Base-by-base conservation (phyloP, 1,284 basidiomycete species). In the Cutaneotrichosporon sp. region DNA sequence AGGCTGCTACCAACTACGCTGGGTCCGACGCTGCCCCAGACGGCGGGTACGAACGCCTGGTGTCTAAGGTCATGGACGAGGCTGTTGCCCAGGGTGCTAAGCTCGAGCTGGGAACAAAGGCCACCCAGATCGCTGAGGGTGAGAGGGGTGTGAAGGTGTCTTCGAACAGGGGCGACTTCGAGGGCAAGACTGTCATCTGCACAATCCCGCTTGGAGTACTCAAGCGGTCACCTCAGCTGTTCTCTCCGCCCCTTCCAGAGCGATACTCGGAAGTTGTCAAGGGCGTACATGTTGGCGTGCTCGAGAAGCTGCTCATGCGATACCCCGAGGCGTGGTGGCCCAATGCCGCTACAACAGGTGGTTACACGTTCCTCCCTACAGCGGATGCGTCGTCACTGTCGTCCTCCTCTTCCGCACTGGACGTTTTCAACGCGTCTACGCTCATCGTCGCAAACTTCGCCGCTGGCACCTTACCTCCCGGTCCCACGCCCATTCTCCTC, bases 21-120 rank as follows among this genome's bases (percentile, higher is more conserved):
- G 79, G 79, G 0, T 78, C 78, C 3, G 79, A 80, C 59, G 76
- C 72, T 2, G 76, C 75, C 5, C 79, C 79, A 10, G 70, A 71
- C 39, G 78, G 77, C 5, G 79, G 79, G 0, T 80, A 79, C 64
- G 64, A 75, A 57, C 67, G 70, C 27, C 61, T 79, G 20, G 71
- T 76, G 4, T 55, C 61, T 8, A 69, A 73, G 25, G 70, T 77
- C 10, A 58, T 75, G 10, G 60, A 66, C 3, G 68, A 74, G 14
- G 66, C 75, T 27, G 61, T 65, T 29, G 53, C 52, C 5, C 52
- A 63, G 0, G 77, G 77, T 1, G 75, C 71, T 1, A 60, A 72
- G 22, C 60, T 79, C 25, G 50, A 64, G 17, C 62, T 75, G 5
- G 57, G 55, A 26, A 49, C 63, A n/a, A 20, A 27, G 9, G 75